These are phyloP conservation scores for Wilcoxina mikolae DNA, from an alignment of 495 filamentous ascomycete genomes.

Conservation along the genomic window DNA sequence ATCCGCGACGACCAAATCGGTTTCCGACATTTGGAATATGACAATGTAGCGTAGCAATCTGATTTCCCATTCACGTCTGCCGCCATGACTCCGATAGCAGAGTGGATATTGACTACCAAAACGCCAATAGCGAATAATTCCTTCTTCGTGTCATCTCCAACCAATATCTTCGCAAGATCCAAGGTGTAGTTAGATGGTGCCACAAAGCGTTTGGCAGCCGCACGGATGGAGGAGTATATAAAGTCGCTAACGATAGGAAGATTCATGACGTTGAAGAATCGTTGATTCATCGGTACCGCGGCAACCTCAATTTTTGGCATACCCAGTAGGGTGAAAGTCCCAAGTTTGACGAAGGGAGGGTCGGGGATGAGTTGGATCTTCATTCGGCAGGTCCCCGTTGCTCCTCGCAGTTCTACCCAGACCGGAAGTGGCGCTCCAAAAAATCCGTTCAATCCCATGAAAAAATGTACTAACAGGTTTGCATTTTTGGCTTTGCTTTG, in stretches of 20 bases:
- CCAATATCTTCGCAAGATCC: conserved; percentile 57
- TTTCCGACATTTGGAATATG: conserved; percentile 64
- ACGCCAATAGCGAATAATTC: conserved; percentile 51
- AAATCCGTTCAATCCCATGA: conserved; percentile 19
- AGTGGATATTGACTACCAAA: conserved; percentile 46
- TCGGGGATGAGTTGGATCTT: conserved; percentile 56
- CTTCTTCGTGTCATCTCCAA: conserved; percentile 64
- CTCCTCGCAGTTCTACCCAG: conserved; percentile 55
- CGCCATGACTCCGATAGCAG: conserved; percentile 49
- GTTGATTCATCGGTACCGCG: conserved; percentile 50
- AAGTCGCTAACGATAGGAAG: conserved; percentile 56
- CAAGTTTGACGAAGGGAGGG: conserved; percentile 55
- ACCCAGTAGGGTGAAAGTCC: conserved; percentile 59
- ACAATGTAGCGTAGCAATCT: conserved; percentile 54
- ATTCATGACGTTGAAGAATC: conserved; percentile 54
- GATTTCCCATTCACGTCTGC: conserved; percentile 51
- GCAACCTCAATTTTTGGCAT: conserved; percentile 57
- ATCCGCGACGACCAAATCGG: conserved; percentile 49
- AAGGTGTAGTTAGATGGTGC: conserved; percentile 58
- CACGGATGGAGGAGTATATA: conserved; percentile 56
- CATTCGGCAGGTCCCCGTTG: conserved; percentile 49
- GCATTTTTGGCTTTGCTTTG: conserved; percentile 51
- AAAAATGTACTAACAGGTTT: conserved; percentile 38
- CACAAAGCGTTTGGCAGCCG: conserved; percentile 55
- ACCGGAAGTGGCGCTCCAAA: conserved; percentile 46